A percentile compares a stretch with the other conserved stretches of the same genome.
Evolutionary conservation across 768 basidiomycete genomes (phyloP).

Genomic region (Russula dissimulans): DNA sequence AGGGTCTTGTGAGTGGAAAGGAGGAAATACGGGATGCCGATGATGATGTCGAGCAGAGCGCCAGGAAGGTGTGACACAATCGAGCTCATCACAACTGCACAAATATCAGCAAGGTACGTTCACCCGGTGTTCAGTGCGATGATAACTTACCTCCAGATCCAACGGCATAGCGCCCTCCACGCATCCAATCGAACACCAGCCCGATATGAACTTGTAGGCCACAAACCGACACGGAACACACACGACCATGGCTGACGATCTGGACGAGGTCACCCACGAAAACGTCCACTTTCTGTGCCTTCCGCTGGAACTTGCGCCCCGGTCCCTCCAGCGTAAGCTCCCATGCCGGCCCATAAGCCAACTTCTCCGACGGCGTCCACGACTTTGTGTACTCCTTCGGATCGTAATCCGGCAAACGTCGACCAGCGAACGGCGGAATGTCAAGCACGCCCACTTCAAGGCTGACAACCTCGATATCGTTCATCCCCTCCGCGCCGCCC

Average conservation of each 20-base stretch:
- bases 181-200: slow-evolving; percentile 44
- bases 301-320: slow-evolving; percentile 37
- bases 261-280: slow-evolving; percentile 52
- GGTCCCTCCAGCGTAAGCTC: slow-evolving; percentile 36
- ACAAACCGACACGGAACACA: slow-evolving; percentile 34
- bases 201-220: slow-evolving; percentile 41
- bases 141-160: slow-evolving; percentile 65
- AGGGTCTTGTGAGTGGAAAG: slow-evolving; percentile 54
- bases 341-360: slow-evolving; percentile 66
- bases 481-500: slow-evolving; percentile 48
- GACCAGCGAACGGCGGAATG: slow-evolving; percentile 16
- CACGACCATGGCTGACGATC: slow-evolving; percentile 49
- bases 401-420: slow-evolving; percentile 29
- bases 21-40: slow-evolving; percentile 59
- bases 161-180: slow-evolving; percentile 60
- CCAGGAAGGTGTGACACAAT: slow-evolving; percentile 63
- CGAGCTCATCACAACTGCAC: slow-evolving; percentile 58
- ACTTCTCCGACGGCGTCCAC: slow-evolving; percentile 68
- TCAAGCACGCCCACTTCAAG: slow-evolving; percentile 63
- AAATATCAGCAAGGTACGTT: background rate
- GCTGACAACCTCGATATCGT: slow-evolving; percentile 58
- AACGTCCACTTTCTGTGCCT: slow-evolving; percentile 45
- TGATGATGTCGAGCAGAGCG: slow-evolving; percentile 50
- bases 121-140: background rate
- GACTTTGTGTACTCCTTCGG: slow-evolving; percentile 42